phyloP scores from a whole-genome alignment of 345 rosid genomes.

The Pistacia vera region DNA sequence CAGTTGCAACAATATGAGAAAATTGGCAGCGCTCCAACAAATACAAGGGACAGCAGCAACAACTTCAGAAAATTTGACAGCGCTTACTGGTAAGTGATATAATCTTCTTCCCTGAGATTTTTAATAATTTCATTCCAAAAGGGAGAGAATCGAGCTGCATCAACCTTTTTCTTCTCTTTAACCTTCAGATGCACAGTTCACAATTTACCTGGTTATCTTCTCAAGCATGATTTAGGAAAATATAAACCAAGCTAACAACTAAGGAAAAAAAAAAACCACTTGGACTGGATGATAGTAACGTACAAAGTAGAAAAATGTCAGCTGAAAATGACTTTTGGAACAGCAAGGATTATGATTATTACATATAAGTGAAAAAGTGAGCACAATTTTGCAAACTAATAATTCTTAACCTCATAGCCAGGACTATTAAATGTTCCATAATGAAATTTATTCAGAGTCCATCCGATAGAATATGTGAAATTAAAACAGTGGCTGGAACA shows the following conservation, averaged over 20 bases:
- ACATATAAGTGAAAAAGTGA: background rate
- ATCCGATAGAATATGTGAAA: no score
- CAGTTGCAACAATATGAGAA: conserved; percentile 2
- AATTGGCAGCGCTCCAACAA: background rate
- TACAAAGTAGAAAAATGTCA: background rate
- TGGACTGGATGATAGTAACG: background rate
- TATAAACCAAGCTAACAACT: background rate
- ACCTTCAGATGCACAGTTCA: conserved; percentile 40
- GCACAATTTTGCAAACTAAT: conserved; percentile 1
- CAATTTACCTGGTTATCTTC: background rate
- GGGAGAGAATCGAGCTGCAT: conserved; percentile 89
- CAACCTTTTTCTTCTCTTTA: conserved; percentile 61
- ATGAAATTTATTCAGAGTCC: background rate
- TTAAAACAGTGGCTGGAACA: background rate
- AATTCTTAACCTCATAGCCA: background rate
- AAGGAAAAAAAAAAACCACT: background rate
- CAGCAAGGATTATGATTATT: background rate
- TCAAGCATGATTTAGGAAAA: conserved; percentile 8
- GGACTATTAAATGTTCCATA: background rate
- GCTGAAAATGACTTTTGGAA: background rate
- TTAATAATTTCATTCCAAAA: conserved; percentile 94
- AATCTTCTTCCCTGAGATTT: conserved; percentile 93
- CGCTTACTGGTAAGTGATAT: conserved; percentile 77
- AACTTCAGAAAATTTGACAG: conserved; percentile 17
- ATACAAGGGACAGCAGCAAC: conserved; percentile 9